Conservation (phyloP, 768 basidiomycete genomes). For the Pilatotrama ljubarskyi region DNA sequence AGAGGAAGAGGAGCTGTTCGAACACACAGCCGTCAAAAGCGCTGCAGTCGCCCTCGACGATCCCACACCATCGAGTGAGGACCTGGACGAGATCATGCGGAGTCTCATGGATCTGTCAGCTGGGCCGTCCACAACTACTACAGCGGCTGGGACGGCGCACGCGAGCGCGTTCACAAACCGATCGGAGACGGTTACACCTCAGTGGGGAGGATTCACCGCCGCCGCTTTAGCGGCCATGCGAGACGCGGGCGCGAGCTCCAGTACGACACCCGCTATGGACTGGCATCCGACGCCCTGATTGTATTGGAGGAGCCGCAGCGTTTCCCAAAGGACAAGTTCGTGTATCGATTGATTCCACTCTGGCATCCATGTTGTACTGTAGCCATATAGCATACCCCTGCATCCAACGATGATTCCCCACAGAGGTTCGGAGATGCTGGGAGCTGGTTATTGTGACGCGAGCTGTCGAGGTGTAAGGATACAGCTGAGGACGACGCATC, state of each 20-base stretch:
- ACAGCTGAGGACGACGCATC: too few relatives aligned
- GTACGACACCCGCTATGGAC: not conserved
- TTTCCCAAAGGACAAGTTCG: too few relatives aligned
- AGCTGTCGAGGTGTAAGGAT: too few relatives aligned
- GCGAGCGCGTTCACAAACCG: constrained; percentile 3
- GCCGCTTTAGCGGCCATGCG: not conserved
- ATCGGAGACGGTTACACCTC: constrained; percentile 18
- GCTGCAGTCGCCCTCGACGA: constrained; percentile 37
- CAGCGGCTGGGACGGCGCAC: not conserved
- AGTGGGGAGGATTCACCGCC: constrained; percentile 1
- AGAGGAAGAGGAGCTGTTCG: constrained; percentile 47
- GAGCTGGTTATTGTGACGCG: too few relatives aligned
- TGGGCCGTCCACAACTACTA: not conserved
- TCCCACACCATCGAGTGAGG: constrained; percentile 36
- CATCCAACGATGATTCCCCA: not conserved
- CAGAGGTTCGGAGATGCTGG: too few relatives aligned
- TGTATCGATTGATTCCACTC: not conserved
- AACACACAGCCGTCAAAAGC: constrained; percentile 39
- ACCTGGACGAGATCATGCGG: constrained; percentile 43
- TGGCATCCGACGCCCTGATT: not conserved
- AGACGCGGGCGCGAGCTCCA: not conserved
- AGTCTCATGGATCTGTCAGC: constrained; percentile 36
- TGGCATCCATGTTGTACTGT: not conserved
- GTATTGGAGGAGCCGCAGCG: too few relatives aligned
- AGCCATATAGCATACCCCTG: not conserved